Percentiles rank a stretch among this genome's conserved stretches.
Conservation (phyloP, 768 basidiomycete genomes). For the Cyathus striatus region DNA sequence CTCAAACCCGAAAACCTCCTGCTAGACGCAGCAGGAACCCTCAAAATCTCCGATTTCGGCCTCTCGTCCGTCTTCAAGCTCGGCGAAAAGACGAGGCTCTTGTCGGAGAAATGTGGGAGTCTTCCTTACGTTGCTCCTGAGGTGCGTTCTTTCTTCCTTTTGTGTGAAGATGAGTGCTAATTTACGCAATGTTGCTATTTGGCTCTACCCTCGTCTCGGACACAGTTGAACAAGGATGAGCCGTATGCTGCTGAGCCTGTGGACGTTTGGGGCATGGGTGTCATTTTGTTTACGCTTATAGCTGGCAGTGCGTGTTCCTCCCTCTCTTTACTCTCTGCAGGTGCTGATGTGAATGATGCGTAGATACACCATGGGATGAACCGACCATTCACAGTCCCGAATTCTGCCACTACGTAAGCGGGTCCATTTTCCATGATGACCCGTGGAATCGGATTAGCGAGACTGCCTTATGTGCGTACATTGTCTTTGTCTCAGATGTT, state of each 20-base stretch:
- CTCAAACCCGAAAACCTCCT: slow-evolving; percentile 96
- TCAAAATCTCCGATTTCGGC: slow-evolving; percentile 96
- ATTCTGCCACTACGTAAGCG: slow-evolving; percentile 68
- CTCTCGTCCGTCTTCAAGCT: slow-evolving; percentile 86
- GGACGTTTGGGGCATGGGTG: slow-evolving; percentile 94
- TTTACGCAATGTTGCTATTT: no score
- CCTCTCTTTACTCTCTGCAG: not conserved
- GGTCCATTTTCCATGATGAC: slow-evolving; percentile 63
- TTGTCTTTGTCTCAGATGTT: no score
- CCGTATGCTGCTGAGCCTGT: slow-evolving; percentile 90
- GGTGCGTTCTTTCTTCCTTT: no score
- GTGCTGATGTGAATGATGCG: not conserved
- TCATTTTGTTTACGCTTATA: slow-evolving; percentile 88
- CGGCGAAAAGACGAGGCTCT: slow-evolving; percentile 68
- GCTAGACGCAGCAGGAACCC: slow-evolving; percentile 72
- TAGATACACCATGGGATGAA: slow-evolving; percentile 98
- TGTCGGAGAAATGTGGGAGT: slow-evolving; percentile 88
- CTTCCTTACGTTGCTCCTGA: no score
- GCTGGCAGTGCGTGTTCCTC: slow-evolving; percentile 75
- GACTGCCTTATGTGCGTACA: slow-evolving; percentile 55
- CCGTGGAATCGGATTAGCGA: slow-evolving; percentile 74
- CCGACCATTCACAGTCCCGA: slow-evolving; percentile 79
- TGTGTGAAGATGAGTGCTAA: no score
- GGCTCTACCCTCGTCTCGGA: no score
- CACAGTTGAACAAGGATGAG: slow-evolving; percentile 63